These are phyloP conservation scores for Rutstroemia sydowiana DNA, from an alignment of 2,329 filamentous ascomycete species.

Conservation along the genomic window DNA sequence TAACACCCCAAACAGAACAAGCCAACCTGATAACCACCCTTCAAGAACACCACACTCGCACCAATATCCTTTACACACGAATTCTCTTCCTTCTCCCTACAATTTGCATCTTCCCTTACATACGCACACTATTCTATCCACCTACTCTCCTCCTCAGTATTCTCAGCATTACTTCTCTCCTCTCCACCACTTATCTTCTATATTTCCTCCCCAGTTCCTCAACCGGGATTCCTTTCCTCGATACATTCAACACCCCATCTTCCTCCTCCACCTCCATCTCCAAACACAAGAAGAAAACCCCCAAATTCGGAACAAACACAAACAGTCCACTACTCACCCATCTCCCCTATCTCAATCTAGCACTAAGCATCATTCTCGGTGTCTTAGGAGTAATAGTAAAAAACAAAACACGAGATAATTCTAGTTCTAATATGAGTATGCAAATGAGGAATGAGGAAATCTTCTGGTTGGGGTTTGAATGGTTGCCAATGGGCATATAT, in stretches of 20 bases:
- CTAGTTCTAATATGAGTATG: too few relatives aligned
- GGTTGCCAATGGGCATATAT: conserved; percentile 52
- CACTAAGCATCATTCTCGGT: conserved; percentile 45
- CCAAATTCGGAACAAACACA: too few relatives aligned
- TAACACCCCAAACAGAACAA: conserved; percentile 43
- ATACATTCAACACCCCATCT: conserved; percentile 26
- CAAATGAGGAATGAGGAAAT: conserved; percentile 20
- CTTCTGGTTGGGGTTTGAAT: conserved; percentile 38
- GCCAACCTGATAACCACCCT: conserved; percentile 54
- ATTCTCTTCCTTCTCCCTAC: conserved; percentile 55
- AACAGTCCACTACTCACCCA: conserved; percentile 47
- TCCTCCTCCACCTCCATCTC: not conserved
- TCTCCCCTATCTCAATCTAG: conserved; percentile 54
- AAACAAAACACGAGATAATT: conserved; percentile 7
- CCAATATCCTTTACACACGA: conserved; percentile 51
- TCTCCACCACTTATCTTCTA: conserved; percentile 55
- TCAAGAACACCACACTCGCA: conserved; percentile 45
- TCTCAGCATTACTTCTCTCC: conserved; percentile 55
- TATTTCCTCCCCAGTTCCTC: conserved; percentile 45
- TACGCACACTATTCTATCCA: conserved; percentile 39
- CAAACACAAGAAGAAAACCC: not conserved
- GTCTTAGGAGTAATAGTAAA: conserved; percentile 32
- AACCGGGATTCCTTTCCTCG: conserved; percentile 46
- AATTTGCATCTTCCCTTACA: conserved; percentile 47
- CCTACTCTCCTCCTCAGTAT: conserved; percentile 35